A percentile compares a stretch with the other conserved stretches of the same genome.
These are phyloP conservation scores for Echium plantagineum DNA, from an alignment of 257 asterid genomes.

Conservation along the genomic window DNA sequence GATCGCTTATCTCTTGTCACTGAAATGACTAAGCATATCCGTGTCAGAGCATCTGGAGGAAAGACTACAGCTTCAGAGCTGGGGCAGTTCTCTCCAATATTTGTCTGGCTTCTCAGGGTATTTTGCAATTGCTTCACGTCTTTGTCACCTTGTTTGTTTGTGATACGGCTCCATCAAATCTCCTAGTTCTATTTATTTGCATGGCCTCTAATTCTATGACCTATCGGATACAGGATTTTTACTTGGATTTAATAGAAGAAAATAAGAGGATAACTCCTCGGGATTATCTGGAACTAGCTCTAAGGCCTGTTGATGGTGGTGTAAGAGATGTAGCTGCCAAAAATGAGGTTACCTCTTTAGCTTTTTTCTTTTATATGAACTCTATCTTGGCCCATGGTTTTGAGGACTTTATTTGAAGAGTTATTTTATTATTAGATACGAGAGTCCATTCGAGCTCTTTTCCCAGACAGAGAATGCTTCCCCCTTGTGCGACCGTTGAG, in stretches of 20 bases:
- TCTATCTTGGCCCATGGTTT: no score
- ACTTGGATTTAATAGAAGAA: slow-evolving; percentile 79
- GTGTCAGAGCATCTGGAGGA: slow-evolving; percentile 89
- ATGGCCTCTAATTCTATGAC: no score
- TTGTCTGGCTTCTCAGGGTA: slow-evolving; percentile 99
- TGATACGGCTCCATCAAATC: no score
- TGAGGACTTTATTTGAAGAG: background rate
- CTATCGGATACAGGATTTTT: slow-evolving; percentile 91
- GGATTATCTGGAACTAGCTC: slow-evolving; percentile 93
- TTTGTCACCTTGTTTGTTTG: no score
- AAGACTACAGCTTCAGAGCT: slow-evolving; percentile 79
- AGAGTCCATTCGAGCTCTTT: slow-evolving; percentile 96
- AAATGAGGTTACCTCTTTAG: slow-evolving; percentile 52
- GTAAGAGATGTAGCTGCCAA: slow-evolving; percentile 72
- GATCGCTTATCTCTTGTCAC: slow-evolving; percentile 98
- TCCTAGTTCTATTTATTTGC: no score
- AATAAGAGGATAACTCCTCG: slow-evolving; percentile 87
- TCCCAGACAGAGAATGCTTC: slow-evolving; percentile 95
- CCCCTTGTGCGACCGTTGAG: slow-evolving; percentile 90
- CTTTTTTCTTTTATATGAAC: no score
- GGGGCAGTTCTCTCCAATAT: slow-evolving; percentile 91
- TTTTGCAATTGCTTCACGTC: no score
- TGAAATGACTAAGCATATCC: slow-evolving; percentile 98
- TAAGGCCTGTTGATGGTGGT: slow-evolving; percentile 74
- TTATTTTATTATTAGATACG: slow-evolving; percentile 49